Base-by-base conservation (phyloP, 2,329 filamentous ascomycete species). In the Trichoderma sp. region DNA sequence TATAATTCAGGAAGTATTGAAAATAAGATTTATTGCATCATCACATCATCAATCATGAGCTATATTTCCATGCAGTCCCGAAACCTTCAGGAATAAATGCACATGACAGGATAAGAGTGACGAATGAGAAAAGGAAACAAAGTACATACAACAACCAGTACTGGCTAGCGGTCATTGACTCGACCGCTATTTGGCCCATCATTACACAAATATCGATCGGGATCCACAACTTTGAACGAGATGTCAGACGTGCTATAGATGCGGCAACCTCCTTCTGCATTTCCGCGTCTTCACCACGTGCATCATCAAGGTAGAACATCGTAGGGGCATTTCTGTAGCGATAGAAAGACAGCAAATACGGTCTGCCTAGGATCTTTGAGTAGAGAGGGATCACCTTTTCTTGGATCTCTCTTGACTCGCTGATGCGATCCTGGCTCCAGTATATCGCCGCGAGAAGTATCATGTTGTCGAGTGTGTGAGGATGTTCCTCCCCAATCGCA, bases 121-220 rank as follows among this genome's bases (percentile, higher is more conserved):
- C 17, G 0, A 42, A 19, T 4, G 39, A 10, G 2, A 5, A 19
- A 42, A 42, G 1, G 1, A 0, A 42, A n/a, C n/a, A n/a, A 19
- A 42, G 19, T n/a, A 42, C 9, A 19, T 10, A 42, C 3, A 42
- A 42, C 7, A 42, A 8, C 37, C 8, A n/a, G 5, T 42, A 4
- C n/a, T 42, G 1, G 5, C 12, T 12, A 19, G 15, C n/a, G n/a
- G 39, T 42, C n/a, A 4, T 42, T 19, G 39, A 12, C n/a, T 42
- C 19, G n/a, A 8, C 39, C 0, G 5, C 12, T 19, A n/a, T n/a
- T 42, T 0, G 37, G 37, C 37, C 0, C 17, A 42, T 12, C 39
- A 42, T 12, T n/a, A 2, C 39, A 19, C 4, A 9, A 19, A 19
- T 17, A 42, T 42, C 39, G 0, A 9, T 2, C n/a, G 7, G n/a